Base-by-base conservation (phyloP, 208 protist species). In the Leishmania tarentolae region DNA sequence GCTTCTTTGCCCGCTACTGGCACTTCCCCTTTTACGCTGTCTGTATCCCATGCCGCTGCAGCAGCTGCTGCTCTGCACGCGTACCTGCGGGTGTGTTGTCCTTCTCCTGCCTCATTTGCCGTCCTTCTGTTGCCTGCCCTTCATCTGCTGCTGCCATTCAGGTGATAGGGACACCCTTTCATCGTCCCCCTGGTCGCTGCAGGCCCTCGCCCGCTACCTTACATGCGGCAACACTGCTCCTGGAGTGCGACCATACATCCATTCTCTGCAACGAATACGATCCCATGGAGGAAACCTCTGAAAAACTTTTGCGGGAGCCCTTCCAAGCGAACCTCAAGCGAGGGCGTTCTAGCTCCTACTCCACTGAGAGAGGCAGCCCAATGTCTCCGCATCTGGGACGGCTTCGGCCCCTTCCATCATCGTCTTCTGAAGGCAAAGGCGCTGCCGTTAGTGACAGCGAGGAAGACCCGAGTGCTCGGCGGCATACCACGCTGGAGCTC, bases 301-400 rank as follows among this genome's bases (percentile, higher is more conserved):
- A 69, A 21, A 78, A 42, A 17, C 72, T 85, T 31, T 69, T 81
- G 46, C 71, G 77, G 19, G 76, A 85, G 71, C 63, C 71, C 44
- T 78, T 74, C 66, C 82, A 75, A 6, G 37, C 40, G 4, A 44
- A 11, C 47, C 21, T 42, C 61, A 85, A 85, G 66, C 82, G 82
- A n/a, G 82, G 75, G 72, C 82, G 82, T 19, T 81, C 77, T 17
- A 46, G 79, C 31, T 81, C 76, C 6, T 40, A 74, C 44, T n/a
- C 75, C 31, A 61, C 76, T 5, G 77, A 85, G 35, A 37, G 44
- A 17, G 50, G 76, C 21, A 81, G 72, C 15, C 72, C 59, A 28
- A 56, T 28, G n/a, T 81, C 82, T 15, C 80, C 47, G 13, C 28
- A 31, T 50, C 35, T 37, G 15, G 75, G 13, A 37, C 80, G 56